A percentile compares a stretch with the other conserved stretches of the same genome.
phyloP scores from a whole-genome alignment of 1,139 yeast species.

The Pichia sp. region DNA sequence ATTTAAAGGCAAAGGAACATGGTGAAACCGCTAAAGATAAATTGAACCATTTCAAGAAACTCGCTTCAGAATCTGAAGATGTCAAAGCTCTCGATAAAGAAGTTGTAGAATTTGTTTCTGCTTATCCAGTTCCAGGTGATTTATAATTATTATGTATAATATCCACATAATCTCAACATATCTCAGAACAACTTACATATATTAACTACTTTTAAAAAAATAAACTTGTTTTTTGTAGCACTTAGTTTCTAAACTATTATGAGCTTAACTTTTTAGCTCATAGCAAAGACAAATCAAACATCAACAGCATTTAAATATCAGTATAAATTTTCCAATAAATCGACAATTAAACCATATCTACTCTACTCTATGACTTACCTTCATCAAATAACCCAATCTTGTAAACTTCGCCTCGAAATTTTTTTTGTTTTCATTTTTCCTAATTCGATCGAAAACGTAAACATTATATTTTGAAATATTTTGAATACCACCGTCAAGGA shows the following conservation, averaged over 20 bases:
- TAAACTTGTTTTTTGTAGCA: too few species aligned
- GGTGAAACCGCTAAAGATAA: slow-evolving; percentile 58
- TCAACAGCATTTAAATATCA: too few species aligned
- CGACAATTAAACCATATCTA: too few species aligned
- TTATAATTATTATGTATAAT: slow-evolving; percentile 20
- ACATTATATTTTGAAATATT: not conserved
- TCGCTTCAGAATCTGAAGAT: slow-evolving; percentile 52
- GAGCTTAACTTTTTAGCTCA: too few species aligned
- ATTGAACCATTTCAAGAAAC: slow-evolving; percentile 53
- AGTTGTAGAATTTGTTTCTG: slow-evolving; percentile 58
- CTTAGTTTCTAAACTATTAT: too few species aligned
- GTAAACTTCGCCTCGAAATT: not conserved
- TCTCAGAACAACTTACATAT: too few species aligned
- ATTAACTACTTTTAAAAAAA: too few species aligned
- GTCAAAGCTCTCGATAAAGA: slow-evolving; percentile 56
- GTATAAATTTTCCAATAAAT: too few species aligned
- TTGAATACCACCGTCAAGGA: too few species aligned
- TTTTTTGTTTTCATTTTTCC: slow-evolving; percentile 3
- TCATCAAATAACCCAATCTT: too few species aligned
- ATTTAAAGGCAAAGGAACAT: slow-evolving; percentile 51
- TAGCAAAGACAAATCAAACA: too few species aligned
- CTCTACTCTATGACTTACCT: too few species aligned
- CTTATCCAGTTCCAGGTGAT: slow-evolving; percentile 79
- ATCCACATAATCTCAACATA: not conserved
- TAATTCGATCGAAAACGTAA: not conserved